Conservation (phyloP, 2,329 filamentous ascomycete species). For the Cadophora luteo-olivacea region DNA sequence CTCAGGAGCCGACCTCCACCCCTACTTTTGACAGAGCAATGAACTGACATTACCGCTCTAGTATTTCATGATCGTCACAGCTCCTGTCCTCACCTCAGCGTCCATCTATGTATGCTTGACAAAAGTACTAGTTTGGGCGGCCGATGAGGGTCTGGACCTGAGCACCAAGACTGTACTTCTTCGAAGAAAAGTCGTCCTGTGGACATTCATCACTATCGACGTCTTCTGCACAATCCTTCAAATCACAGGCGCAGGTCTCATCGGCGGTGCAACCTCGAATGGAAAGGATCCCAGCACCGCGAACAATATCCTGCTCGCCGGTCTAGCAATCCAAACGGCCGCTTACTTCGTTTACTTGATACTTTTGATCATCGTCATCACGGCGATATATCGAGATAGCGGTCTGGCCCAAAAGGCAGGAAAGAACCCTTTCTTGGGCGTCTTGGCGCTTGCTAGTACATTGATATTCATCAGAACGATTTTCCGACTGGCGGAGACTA, state of each 20-base stretch:
- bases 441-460: constrained; percentile 53
- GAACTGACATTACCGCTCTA: not conserved
- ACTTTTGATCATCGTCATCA: constrained; percentile 31
- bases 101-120: constrained; percentile 62
- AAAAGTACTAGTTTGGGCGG: constrained; percentile 50
- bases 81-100: constrained; percentile 63
- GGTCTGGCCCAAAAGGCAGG: not conserved
- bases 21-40: not conserved
- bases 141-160: constrained; percentile 30
- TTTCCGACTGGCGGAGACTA: constrained; percentile 61
- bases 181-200: constrained; percentile 54
- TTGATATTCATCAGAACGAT: constrained; percentile 59
- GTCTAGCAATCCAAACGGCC: constrained; percentile 60
- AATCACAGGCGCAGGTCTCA: constrained; percentile 59
- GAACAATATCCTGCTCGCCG: constrained; percentile 62
- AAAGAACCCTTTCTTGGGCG: constrained; percentile 49
- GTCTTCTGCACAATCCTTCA: constrained; percentile 60
- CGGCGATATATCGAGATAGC: constrained; percentile 32
- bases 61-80: constrained; percentile 67
- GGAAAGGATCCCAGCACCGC: constrained; percentile 55
- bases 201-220: constrained; percentile 61
- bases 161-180: constrained; percentile 37
- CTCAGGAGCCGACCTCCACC: no score
- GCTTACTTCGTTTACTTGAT: constrained; percentile 57
- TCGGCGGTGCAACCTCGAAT: constrained; percentile 56